Percentiles rank a stretch among this genome's conserved stretches.
Conservation (phyloP, 202 grass and related monocot species). For the Carex arenaria region DNA sequence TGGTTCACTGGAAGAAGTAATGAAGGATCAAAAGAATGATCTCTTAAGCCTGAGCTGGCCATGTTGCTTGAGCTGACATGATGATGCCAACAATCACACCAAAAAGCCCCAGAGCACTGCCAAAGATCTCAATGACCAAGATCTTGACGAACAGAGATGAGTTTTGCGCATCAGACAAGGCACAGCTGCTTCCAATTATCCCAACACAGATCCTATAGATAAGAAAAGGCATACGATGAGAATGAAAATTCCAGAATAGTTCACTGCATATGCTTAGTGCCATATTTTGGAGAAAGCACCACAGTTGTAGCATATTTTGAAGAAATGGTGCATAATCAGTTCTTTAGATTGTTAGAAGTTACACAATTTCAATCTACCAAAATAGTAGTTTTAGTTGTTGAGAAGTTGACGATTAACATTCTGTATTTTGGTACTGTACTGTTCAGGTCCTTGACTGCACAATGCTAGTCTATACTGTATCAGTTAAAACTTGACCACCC, state of each 20-base stretch:
- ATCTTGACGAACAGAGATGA: constrained; percentile 96
- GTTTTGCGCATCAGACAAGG: constrained; percentile 94
- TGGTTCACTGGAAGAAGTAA: constrained; percentile 13
- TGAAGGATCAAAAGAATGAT: constrained; percentile 9
- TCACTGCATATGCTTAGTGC: neutral
- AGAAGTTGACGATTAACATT: neutral
- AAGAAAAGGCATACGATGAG: constrained; percentile 15
- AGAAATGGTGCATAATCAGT: neutral
- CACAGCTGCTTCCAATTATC: constrained; percentile 96
- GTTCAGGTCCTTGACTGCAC: neutral
- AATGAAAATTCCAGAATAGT: neutral
- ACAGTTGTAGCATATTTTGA: neutral
- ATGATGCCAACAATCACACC: constrained; percentile 98
- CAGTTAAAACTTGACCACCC: neutral
- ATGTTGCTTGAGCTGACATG: constrained; percentile 95
- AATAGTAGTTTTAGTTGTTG: neutral
- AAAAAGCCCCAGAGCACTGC: constrained; percentile 89
- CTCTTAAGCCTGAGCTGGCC: constrained; percentile 48
- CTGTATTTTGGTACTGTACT: neutral
- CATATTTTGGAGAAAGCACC: neutral
- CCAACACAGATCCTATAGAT: constrained; percentile 77
- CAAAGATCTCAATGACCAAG: constrained; percentile 93
- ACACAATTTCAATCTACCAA: neutral
- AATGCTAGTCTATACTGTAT: neutral
- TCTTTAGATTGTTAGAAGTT: neutral